A percentile compares a stretch with the other conserved stretches of the same genome.
These are phyloP conservation scores for Clonostachys sp. DNA, from an alignment of 2,329 filamentous ascomycete genomes.

Conservation along the genomic window DNA sequence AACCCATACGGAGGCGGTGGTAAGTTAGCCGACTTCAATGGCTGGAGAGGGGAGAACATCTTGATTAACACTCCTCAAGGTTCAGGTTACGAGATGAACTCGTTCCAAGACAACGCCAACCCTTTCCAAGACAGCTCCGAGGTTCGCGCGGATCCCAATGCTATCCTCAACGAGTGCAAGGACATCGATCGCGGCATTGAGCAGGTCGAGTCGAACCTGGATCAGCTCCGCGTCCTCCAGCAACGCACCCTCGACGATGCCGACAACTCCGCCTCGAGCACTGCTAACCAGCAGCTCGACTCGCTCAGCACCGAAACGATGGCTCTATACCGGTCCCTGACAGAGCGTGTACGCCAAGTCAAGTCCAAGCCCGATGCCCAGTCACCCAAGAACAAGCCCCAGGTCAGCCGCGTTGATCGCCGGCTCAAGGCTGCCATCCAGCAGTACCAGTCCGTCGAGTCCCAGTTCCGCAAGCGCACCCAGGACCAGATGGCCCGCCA, in stretches of 20 bases:
- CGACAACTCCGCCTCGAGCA: constrained; percentile 63
- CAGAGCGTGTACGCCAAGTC: constrained; percentile 73
- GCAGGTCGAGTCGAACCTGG: constrained; percentile 67
- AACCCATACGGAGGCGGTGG: constrained; percentile 10
- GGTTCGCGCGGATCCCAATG: constrained; percentile 58
- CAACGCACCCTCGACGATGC: constrained; percentile 69
- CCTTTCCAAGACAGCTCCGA: constrained; percentile 19
- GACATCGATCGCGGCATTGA: constrained; percentile 76
- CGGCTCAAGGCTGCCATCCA: constrained; percentile 78
- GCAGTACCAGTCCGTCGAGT: constrained; percentile 76
- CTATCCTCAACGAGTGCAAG: constrained; percentile 79
- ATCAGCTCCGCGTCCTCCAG: constrained; percentile 68
- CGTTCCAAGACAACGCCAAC: constrained; percentile 47
- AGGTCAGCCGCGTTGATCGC: constrained; percentile 77
- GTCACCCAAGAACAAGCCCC: constrained; percentile 67
- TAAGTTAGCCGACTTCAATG: neutral
- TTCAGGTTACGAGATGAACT: constrained; percentile 66
- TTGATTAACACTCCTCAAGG: constrained; percentile 15
- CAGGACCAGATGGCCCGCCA: constrained; percentile 83
- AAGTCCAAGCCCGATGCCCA: constrained; percentile 77
- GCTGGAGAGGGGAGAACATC: neutral
- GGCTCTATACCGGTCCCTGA: constrained; percentile 74
- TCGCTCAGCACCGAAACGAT: constrained; percentile 74
- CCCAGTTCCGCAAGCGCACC: constrained; percentile 72
- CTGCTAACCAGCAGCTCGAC: constrained; percentile 67